These are phyloP conservation scores for Melanopsichium pennsylvanicum DNA, from an alignment of 1,284 basidiomycete species.

Conservation along the genomic window DNA sequence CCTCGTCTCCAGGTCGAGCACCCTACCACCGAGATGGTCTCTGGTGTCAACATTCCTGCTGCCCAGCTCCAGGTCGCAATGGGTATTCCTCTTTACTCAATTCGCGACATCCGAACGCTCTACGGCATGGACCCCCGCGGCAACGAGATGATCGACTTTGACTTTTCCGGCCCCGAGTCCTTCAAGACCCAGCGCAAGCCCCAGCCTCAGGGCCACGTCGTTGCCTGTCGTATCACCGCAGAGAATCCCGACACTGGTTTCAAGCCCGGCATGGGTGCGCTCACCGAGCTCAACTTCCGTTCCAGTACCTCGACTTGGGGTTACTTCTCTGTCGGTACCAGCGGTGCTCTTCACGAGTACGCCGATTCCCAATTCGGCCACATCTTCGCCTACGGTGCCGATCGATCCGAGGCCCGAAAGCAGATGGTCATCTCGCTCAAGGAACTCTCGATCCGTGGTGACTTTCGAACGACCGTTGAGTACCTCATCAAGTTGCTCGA, in stretches of 20 bases:
- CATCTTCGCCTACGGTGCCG: slow-evolving; percentile 98
- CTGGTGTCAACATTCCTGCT: slow-evolving; percentile 96
- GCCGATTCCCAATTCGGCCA: slow-evolving; percentile 85
- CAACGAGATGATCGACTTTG: slow-evolving; percentile 78
- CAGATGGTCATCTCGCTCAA: slow-evolving; percentile 99
- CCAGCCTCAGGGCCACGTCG: slow-evolving; percentile 95
- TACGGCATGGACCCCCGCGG: slow-evolving; percentile 73
- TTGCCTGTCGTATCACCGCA: slow-evolving; percentile 98
- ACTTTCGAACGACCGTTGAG: slow-evolving; percentile 98
- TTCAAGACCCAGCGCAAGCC: slow-evolving; percentile 92
- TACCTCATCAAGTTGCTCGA: slow-evolving; percentile 92
- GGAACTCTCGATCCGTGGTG: slow-evolving; percentile 96
- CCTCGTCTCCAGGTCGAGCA: slow-evolving; percentile 97
- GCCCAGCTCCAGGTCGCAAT: slow-evolving; percentile 97
- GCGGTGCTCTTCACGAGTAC: slow-evolving; percentile 97
- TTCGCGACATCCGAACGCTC: slow-evolving; percentile 92
- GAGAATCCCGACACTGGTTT: slow-evolving; percentile 99
- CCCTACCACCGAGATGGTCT: slow-evolving; percentile 99
- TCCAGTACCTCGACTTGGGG: slow-evolving; percentile 91
- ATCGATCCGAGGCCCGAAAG: slow-evolving; percentile 92
- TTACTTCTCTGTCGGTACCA: slow-evolving; percentile 93
- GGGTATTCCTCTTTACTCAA: slow-evolving; percentile 95
- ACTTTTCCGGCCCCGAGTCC: slow-evolving; percentile 78
- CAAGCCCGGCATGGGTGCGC: slow-evolving; percentile 95
- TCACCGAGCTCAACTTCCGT: slow-evolving; percentile 99